Evolutionary conservation across 2,329 filamentous ascomycete genomes (phyloP), one percentile per base, ranked within the genome.

Genomic region (Pestalotiopsis sp.): DNA sequence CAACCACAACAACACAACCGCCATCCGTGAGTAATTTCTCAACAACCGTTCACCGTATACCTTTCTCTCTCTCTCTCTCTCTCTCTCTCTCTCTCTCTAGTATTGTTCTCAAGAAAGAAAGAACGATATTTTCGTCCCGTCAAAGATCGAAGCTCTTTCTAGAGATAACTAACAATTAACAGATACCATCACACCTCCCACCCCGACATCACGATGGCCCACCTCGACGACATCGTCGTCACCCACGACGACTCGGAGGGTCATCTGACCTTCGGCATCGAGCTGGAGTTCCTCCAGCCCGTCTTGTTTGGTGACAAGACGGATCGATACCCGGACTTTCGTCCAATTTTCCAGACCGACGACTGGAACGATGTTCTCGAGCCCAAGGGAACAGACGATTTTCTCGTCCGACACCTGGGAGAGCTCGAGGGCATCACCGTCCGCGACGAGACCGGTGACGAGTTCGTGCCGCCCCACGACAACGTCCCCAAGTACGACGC

Each of bases 1-100:
- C 31, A 36, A 36, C 31, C 31, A 36, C 31, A 36, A 36, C 7
- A 36, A 9, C 31, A 36, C 31, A 9, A 36, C 31, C 31, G 31
- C 31, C 31, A 36, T 36, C 31, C 6, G 31, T 36, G 31, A 36
- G 31, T 36, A 36, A 36, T 9, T 36, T 36, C 31, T 12, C 72
- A 79, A 4, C 71, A 76, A 60, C 83, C 83, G 0, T 85, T 86
- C 78, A 86, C 86, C 70, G 81, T 78, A 1, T 86, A 84, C 69
- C 79, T 82, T 1, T 79, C 84, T 0, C 86, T 84, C 73, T 83
- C 83, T 83, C 83, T 2, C 9, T 9, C 7, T 36, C 9, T 36
- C 31, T 36, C 31, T 83, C 83, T 2, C 9, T 9, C 7, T 36
- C 9, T 36, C 31, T 36, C 31, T 9, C 9, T 7, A 36, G 7